Evolutionary conservation across 495 filamentous ascomycete species (phyloP).

Genomic region (Penicillium turbatum): DNA sequence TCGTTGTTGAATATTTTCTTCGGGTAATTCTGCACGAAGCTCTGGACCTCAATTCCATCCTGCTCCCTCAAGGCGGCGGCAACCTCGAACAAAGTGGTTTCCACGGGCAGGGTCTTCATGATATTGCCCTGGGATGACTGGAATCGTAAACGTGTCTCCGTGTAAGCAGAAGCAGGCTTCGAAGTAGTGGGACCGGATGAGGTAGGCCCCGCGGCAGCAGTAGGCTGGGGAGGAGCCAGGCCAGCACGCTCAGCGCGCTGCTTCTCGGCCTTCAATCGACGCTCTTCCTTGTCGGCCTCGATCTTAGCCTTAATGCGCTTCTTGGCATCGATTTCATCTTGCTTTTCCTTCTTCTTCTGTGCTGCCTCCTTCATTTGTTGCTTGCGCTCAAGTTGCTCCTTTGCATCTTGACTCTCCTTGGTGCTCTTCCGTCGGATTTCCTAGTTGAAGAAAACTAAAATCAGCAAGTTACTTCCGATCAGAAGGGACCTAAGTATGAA

Average conservation of each 20-base stretch:
- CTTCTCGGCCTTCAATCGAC: slow-evolving; percentile 73
- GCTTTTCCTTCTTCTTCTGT: slow-evolving; percentile 79
- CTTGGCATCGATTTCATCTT: slow-evolving; percentile 80
- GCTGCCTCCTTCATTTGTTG: slow-evolving; percentile 86
- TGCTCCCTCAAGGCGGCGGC: slow-evolving; percentile 66
- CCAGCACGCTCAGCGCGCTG: slow-evolving; percentile 83
- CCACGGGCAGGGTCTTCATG: slow-evolving; percentile 76
- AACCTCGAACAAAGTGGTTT: slow-evolving; percentile 92
- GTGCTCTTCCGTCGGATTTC: slow-evolving; percentile 84
- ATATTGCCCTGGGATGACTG: slow-evolving; percentile 70
- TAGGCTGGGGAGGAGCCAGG: slow-evolving; percentile 46
- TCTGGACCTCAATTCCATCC: slow-evolving; percentile 58
- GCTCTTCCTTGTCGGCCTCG: slow-evolving; percentile 81
- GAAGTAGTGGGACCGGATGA: slow-evolving; percentile 42
- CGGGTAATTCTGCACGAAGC: slow-evolving; percentile 82
- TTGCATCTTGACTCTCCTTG: slow-evolving; percentile 70
- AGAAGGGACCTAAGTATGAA: not conserved
- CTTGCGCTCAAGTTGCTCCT: slow-evolving; percentile 80
- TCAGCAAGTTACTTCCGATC: not conserved
- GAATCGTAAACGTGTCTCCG: slow-evolving; percentile 75
- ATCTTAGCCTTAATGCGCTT: slow-evolving; percentile 87
- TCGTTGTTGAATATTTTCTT: slow-evolving; percentile 73
- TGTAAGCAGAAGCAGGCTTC: slow-evolving; percentile 62
- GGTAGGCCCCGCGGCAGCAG: slow-evolving; percentile 33
- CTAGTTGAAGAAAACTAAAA: slow-evolving; percentile 31